Percentiles rank a stretch among this genome's conserved stretches.
phyloP scores from a whole-genome alignment of 768 basidiomycete species.

The Pulveroboletus sp. region DNA sequence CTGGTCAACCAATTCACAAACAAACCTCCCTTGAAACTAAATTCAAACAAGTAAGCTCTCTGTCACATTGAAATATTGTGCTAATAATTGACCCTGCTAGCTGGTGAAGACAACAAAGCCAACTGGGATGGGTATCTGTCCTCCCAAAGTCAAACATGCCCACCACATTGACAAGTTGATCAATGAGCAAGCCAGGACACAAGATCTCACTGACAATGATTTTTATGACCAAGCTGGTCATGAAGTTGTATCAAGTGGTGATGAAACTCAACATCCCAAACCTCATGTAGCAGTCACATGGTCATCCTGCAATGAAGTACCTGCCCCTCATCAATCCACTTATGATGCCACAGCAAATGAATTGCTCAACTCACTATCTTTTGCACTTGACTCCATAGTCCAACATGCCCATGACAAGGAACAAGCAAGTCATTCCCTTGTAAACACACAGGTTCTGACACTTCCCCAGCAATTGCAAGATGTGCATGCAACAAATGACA shows the following conservation, averaged over 20 bases:
- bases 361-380: slow-evolving; percentile 16
- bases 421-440: slow-evolving; percentile 17
- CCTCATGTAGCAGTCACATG: slow-evolving; percentile 1
- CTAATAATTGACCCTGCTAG: too few species aligned
- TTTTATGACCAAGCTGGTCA: not conserved
- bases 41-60: slow-evolving; percentile 20
- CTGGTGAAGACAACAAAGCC: slow-evolving; percentile 26
- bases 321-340: slow-evolving; percentile 5
- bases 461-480: slow-evolving; percentile 28
- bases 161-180: slow-evolving; percentile 26
- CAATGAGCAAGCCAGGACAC: slow-evolving; percentile 20
- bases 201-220: slow-evolving; percentile 22
- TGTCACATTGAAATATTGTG: not conserved
- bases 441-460: slow-evolving; percentile 23
- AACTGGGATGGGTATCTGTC: slow-evolving; percentile 22
- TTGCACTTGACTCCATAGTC: slow-evolving; percentile 25
- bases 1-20: not conserved
- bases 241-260: not conserved
- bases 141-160: slow-evolving; percentile 20
- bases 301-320: not conserved
- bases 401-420: slow-evolving; percentile 23
- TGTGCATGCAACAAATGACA: slow-evolving; percentile 16
- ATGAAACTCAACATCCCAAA: not conserved
- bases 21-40: slow-evolving; percentile 17
- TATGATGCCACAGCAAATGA: slow-evolving; percentile 14